Evolutionary conservation across 192 early-diverging fungal genomes (phyloP), one percentile per base, ranked within the genome.

Genomic region (Tieghemiomyces parasiticus): DNA sequence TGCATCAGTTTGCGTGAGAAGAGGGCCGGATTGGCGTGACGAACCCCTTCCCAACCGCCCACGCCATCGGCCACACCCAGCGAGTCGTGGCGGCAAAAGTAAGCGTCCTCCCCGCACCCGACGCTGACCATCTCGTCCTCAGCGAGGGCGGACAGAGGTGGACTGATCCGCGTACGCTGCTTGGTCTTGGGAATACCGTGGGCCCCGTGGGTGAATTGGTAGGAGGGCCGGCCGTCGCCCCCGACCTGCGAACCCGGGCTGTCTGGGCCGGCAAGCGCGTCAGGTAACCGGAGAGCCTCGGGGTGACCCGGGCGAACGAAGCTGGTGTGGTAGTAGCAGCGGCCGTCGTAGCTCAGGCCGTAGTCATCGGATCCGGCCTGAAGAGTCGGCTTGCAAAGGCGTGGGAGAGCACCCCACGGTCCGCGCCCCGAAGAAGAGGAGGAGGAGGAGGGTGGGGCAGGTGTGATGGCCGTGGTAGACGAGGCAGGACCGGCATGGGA

Each of bases 1-100:
- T 95, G 93, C 95, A 98, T 98, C 59, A 98, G 66, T 62, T 90
- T 87, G 46, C 87, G 81, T 22, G 92, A 87, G 74, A 88, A 98
- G 31, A 93, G 71, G 20, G 92, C 87, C 44, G 95, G 86, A 62
- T 98, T 87, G 0, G 91, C 92, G 46, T 86, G 72, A 67, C 74
- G 71, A 38, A 79, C 79, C 4, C 88, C 79, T 28, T 78, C 71
- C 95, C 95, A 98, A 29, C 93, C 93, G 31, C 95, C 93, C 12
- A 98, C 93, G 4, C 95, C 95, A 63, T 95, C 92, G 6, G 92
- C 91, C 4, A 95, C 91, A 20, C 95, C 92, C 24, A 98, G 63
- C 2, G 89, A 81, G 64, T 98, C 92, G 25, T 79, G 64, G 56
- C 93, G 78, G 51, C 72, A 66, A 64, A 98, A 98, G 66, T 89